phyloP scores from a whole-genome alignment of 176 grass and related monocot genomes.

The Tuctoria greenei region DNA sequence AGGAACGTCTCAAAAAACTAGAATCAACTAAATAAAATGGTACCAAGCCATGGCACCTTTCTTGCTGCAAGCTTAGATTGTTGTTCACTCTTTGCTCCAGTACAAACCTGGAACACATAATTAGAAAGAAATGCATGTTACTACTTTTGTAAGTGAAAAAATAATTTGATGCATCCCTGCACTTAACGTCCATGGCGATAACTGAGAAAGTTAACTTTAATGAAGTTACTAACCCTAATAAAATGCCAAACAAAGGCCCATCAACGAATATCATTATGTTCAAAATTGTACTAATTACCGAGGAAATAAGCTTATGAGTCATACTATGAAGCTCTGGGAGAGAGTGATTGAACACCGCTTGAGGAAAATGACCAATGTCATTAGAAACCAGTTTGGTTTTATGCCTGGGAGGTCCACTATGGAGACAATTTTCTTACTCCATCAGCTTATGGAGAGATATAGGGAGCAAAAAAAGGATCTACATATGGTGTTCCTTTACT shows the following conservation, averaged over 20 bases:
- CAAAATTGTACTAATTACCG: too few relatives aligned
- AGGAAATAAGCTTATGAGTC: too few relatives aligned
- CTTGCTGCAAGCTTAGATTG: conserved; percentile 94
- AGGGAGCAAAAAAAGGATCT: too few relatives aligned
- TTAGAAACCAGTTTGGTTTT: too few relatives aligned
- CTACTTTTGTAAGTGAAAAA: not conserved
- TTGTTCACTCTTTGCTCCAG: conserved; percentile 91
- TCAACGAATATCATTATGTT: not conserved
- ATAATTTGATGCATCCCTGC: not conserved
- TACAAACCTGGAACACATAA: conserved; percentile 71
- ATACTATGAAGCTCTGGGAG: too few relatives aligned
- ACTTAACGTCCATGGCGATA: not conserved
- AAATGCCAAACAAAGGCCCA: not conserved
- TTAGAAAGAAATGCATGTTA: not conserved
- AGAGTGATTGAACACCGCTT: too few relatives aligned
- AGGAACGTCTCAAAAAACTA: not conserved
- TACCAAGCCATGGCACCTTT: conserved; percentile 54
- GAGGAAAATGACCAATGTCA: too few relatives aligned
- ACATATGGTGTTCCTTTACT: too few relatives aligned
- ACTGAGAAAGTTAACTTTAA: not conserved
- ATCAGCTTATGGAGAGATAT: too few relatives aligned
- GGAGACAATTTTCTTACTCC: too few relatives aligned
- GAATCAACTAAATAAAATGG: conserved; percentile 14
- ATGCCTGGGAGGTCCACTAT: too few relatives aligned
- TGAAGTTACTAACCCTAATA: not conserved